A percentile compares a stretch with the other conserved stretches of the same genome.
Conservation (phyloP, 1,139 yeast species). For the Tardiomyces digboiensis region DNA sequence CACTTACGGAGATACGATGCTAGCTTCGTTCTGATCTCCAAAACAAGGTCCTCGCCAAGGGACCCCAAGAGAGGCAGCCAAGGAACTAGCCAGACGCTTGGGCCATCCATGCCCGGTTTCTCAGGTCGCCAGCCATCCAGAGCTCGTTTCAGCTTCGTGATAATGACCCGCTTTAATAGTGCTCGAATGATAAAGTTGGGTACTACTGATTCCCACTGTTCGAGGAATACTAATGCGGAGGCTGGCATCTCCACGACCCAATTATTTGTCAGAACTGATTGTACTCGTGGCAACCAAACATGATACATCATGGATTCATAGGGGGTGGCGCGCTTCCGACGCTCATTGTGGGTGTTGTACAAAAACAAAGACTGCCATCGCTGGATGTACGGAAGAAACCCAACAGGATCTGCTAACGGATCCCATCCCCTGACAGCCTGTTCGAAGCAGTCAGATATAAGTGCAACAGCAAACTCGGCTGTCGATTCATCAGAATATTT, state of each 20-base stretch:
- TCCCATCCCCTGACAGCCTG: slow-evolving; percentile 28
- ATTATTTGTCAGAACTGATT: slow-evolving; percentile 19
- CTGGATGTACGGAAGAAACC: slow-evolving; percentile 18
- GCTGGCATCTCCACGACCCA: slow-evolving; percentile 29
- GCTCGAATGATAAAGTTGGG: slow-evolving; percentile 25
- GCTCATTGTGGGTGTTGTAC: neutral
- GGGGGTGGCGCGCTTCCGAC: slow-evolving; percentile 2
- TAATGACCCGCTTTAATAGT: slow-evolving; percentile 22
- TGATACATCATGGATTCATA: slow-evolving; percentile 30
- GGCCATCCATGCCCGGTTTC: slow-evolving; percentile 3
- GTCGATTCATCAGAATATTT: slow-evolving; percentile 15
- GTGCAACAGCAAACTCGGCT: slow-evolving; percentile 22
- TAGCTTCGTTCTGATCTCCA: neutral
- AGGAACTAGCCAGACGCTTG: slow-evolving; percentile 37
- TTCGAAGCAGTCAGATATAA: slow-evolving; percentile 21
- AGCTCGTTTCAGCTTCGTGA: slow-evolving; percentile 29
- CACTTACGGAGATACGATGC: neutral
- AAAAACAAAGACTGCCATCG: slow-evolving; percentile 18
- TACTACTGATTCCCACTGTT: slow-evolving; percentile 36
- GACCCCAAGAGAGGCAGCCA: slow-evolving; percentile 32
- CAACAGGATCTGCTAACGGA: slow-evolving; percentile 25
- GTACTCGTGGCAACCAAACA: slow-evolving; percentile 29
- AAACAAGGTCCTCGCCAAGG: neutral
- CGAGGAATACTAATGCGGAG: slow-evolving; percentile 21
- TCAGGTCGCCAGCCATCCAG: slow-evolving; percentile 31